A percentile compares a stretch with the other conserved stretches of the same genome.
phyloP scores from a whole-genome alignment of 1,139 yeast genomes.

The Yamadazyma sp. region DNA sequence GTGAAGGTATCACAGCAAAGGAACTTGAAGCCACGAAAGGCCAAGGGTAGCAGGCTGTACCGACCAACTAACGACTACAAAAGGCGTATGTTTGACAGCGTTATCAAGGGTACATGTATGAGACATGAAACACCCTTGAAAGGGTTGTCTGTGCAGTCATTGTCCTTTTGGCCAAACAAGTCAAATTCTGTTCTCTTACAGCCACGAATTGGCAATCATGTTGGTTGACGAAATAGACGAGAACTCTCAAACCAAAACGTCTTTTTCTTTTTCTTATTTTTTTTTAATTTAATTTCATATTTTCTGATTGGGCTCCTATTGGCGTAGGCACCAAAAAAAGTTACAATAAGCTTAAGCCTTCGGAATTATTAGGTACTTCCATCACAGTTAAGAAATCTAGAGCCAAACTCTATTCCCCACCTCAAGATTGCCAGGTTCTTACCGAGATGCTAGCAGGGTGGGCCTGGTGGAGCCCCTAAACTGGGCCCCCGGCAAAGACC shows the following conservation, averaged over 20 bases:
- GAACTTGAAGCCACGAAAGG: no score
- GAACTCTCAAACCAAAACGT: not conserved
- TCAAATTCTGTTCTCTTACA: conserved; percentile 4
- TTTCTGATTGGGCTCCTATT: not conserved
- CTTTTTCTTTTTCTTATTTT: not conserved
- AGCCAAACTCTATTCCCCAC: not conserved
- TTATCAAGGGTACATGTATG: not conserved
- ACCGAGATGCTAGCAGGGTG: no score
- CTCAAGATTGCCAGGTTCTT: not conserved
- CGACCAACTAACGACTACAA: no score
- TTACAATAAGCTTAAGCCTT: not conserved
- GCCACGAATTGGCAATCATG: not conserved
- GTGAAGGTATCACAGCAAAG: no score
- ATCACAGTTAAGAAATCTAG: not conserved
- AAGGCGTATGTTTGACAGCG: no score
- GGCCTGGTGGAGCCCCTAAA: no score
- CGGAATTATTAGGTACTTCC: not conserved
- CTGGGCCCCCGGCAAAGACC: no score
- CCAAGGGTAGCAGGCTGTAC: no score
- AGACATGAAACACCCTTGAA: not conserved
- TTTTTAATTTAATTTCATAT: not conserved
- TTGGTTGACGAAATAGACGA: conserved; percentile 1
- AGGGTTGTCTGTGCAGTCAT: not conserved
- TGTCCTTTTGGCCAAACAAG: no score
- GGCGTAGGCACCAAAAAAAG: no score